Conservation (phyloP, 495 filamentous ascomycete species). For the Pseudoneurospora amorphoporcata region DNA sequence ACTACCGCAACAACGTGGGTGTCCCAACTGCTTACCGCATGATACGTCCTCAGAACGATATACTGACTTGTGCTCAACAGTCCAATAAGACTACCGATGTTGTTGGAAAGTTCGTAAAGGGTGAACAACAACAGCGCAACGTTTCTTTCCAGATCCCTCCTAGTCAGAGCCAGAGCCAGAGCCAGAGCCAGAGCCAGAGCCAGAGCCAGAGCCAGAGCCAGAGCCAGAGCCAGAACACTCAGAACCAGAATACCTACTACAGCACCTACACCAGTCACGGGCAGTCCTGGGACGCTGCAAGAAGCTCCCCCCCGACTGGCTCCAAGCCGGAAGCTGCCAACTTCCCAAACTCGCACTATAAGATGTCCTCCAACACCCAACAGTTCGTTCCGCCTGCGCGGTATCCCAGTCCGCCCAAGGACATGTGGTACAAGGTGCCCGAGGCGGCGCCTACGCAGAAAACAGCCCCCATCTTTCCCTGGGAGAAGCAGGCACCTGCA, state of each 20-base stretch:
- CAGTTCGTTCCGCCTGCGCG: conserved; percentile 64
- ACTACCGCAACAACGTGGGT: conserved; percentile 52
- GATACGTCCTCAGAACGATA: conserved; percentile 1
- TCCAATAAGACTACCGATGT: conserved; percentile 19
- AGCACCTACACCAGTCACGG: not conserved
- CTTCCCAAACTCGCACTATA: conserved; percentile 61
- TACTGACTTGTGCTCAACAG: conserved; percentile 2
- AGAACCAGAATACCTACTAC: not conserved
- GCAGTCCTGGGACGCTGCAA: conserved; percentile 19
- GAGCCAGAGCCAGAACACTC: conserved; percentile 19
- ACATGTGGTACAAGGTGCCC: conserved; percentile 72
- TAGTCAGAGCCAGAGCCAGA: conserved; percentile 19
- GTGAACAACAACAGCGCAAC: conserved; percentile 35
- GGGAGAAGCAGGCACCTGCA: conserved; percentile 57
- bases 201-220: conserved; percentile 17
- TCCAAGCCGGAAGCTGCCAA: conserved; percentile 70
- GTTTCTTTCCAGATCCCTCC: not conserved
- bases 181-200: conserved; percentile 15
- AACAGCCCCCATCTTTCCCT: conserved; percentile 69
- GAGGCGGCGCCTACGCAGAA: conserved; percentile 45
- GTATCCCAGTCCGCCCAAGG: conserved; percentile 73
- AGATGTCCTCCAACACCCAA: conserved; percentile 59
- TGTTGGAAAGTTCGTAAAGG: conserved; percentile 42
- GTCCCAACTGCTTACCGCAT: not conserved
- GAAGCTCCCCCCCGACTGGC: conserved; percentile 61